A percentile compares a stretch with the other conserved stretches of the same genome.
These are phyloP conservation scores for Miamiensis avidus DNA, from an alignment of 169 alveolate species.

Conservation along the genomic window DNA sequence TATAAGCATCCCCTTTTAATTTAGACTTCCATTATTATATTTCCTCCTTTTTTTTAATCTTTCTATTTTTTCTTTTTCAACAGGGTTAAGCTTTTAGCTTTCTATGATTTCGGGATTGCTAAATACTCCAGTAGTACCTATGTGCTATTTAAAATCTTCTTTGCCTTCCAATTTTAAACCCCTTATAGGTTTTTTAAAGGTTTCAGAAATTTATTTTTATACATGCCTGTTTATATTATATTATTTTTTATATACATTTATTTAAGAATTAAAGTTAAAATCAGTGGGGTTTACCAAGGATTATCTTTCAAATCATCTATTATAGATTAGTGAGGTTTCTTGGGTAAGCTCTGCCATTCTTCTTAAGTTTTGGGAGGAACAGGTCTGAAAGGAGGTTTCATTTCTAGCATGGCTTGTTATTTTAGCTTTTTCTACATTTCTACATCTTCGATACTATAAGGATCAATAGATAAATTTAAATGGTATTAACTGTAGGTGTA, in stretches of 20 bases:
- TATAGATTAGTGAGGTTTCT: constrained; percentile 12
- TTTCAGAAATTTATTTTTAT: constrained; percentile 6
- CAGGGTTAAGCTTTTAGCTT: not conserved
- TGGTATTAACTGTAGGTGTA: constrained; percentile 52
- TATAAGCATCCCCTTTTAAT: constrained; percentile 19
- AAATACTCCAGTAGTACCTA: constrained; percentile 1
- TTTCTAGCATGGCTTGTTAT: not conserved
- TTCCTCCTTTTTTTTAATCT: constrained; percentile 9
- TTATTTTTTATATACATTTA: too few relatives aligned
- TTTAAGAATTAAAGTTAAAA: not conserved
- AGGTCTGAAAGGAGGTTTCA: constrained; percentile 26
- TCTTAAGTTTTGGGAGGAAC: constrained; percentile 25
- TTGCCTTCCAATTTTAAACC: not conserved
- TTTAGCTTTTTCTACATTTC: not conserved
- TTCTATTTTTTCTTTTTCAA: constrained; percentile 17
- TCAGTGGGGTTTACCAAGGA: not conserved
- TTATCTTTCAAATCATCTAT: constrained; percentile 3
- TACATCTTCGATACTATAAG: constrained; percentile 52
- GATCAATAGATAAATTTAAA: constrained; percentile 52
- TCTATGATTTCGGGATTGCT: constrained; percentile 20
- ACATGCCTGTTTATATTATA: not conserved
- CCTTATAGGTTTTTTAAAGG: not conserved
- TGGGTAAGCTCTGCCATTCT: not conserved
- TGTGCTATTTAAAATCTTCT: constrained; percentile 1
- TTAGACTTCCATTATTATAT: constrained; percentile 9